Percentiles rank a stretch among this genome's conserved stretches.
Conservation (phyloP, 225 moss, liverwort and hornwort genomes). For the Rhytidiadelphus loreus region DNA sequence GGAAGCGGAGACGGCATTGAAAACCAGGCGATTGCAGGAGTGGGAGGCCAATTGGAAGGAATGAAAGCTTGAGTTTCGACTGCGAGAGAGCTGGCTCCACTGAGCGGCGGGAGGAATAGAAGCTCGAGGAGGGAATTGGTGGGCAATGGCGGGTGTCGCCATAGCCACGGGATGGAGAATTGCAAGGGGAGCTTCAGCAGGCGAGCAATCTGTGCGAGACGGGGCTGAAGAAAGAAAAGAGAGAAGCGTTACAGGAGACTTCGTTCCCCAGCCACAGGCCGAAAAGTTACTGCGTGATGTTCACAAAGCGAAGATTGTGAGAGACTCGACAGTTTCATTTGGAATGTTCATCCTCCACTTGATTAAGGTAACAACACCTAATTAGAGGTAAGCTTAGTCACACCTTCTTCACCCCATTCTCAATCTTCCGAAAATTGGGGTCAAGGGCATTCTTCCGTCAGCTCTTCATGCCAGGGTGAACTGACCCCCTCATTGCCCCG, state of each 20-base stretch:
- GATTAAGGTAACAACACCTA: not conserved
- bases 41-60: not conserved
- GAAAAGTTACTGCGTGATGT: not conserved
- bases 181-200: not conserved
- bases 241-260: not conserved
- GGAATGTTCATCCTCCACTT: not conserved
- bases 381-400: not conserved
- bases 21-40: conserved; percentile 3
- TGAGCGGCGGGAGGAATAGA: not conserved
- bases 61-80: not conserved
- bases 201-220: not conserved
- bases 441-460: no score
- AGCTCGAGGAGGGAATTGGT: not conserved
- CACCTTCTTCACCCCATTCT: no score
- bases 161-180: not conserved
- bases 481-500: no score
- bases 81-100: not conserved
- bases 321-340: not conserved
- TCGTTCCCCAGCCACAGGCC: not conserved
- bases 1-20: conserved; percentile 25
- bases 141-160: conserved; percentile 20
- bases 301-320: not conserved
- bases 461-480: no score
- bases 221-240: not conserved
- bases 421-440: no score